These are phyloP conservation scores for Emericellopsis atlantica DNA, from an alignment of 2,329 filamentous ascomycete species.

Conservation along the genomic window DNA sequence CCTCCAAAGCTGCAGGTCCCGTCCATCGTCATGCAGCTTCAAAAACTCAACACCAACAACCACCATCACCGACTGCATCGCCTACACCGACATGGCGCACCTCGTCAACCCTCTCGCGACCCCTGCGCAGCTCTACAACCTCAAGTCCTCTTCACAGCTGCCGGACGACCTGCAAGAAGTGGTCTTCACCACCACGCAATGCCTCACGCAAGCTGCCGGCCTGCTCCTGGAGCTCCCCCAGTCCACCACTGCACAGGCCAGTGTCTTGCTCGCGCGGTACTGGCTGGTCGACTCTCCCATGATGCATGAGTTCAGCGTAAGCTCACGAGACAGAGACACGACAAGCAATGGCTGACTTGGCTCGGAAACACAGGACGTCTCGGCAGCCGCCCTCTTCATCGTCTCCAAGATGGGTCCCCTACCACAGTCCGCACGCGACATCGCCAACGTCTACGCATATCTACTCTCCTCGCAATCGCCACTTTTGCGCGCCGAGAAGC, in stretches of 20 bases:
- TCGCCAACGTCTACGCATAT: constrained; percentile 78
- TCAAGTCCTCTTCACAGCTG: constrained; percentile 41
- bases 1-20: background rate
- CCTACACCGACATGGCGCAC: constrained; percentile 32
- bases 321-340: constrained; percentile 5
- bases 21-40: background rate
- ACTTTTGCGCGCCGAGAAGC: constrained; percentile 27
- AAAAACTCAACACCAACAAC: too few species aligned
- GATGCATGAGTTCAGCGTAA: constrained; percentile 44
- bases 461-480: constrained; percentile 52
- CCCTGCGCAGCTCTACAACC: constrained; percentile 52
- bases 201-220: constrained; percentile 66
- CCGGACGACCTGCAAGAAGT: constrained; percentile 59
- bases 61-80: background rate
- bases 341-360: background rate
- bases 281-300: constrained; percentile 52
- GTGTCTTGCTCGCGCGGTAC: constrained; percentile 70
- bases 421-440: constrained; percentile 64
- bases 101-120: constrained; percentile 63
- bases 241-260: constrained; percentile 73
- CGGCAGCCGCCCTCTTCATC: constrained; percentile 70
- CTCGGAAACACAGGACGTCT: constrained; percentile 50
- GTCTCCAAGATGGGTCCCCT: constrained; percentile 70
- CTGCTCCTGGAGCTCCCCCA: constrained; percentile 75
- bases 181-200: constrained; percentile 58